Evolutionary conservation across 257 asterid genomes (phyloP), one percentile per base, ranked within the genome.

Genomic region (Solanum rostratum): DNA sequence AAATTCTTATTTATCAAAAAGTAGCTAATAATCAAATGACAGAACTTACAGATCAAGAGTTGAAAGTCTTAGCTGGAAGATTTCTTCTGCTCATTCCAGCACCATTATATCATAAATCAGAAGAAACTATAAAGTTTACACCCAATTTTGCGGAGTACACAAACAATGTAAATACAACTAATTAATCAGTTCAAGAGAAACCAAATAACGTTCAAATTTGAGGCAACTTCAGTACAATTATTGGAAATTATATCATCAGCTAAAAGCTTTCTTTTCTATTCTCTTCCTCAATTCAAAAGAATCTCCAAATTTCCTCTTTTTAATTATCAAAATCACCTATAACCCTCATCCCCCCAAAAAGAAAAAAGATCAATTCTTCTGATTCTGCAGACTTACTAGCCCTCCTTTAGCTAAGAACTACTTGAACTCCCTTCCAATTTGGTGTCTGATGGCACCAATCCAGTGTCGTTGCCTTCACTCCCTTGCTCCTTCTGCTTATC

Each of bases 401-500:
- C 83, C 54, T 84, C 62, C 85, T 83, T 85, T 50, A 85, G 45
- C 87, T 87, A 88, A 60, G 89, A 84, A 79, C 41, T 83, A 63
- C 46, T 84, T 49, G 78, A 82, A 70, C 24, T 52, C 59, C 70
- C 88, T 65, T 70, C 89, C 55, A 81, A 45, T 19, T 49, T 73
- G 10, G 85, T 27, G 37, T 65, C 84, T 41, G 66, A 70, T 41
- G 43, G 16, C 45, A 20, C 53, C 30, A 71, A 14, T 20, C 16
- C 86, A 39, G 69, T 79, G 29, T 68, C 87, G 22, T 79, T 82
- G 45, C 37, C 84, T 11, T 46, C 88, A n/a, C 43, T 83, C 6
- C 5, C 82, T 53, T 81, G 78, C 45, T 15, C 85, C 82, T 89
- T 87, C 85, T 86, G 91, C 43, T 90, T 84, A 85, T 89, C 95